Conservation (phyloP, 345 rosid genomes). For the Jatropha curcas region DNA sequence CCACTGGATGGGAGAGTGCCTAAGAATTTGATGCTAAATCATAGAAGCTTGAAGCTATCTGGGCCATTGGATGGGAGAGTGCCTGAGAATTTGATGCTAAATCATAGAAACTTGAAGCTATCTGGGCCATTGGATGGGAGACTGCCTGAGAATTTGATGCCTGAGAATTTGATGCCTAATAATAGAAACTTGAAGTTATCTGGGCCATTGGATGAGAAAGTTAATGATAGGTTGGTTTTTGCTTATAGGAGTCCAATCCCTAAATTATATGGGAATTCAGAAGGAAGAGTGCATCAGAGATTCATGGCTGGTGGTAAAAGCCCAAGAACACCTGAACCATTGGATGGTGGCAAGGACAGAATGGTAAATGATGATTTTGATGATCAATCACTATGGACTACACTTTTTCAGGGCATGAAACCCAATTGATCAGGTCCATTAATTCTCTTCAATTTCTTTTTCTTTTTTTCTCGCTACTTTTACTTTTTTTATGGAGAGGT, state of each 20-base stretch:
- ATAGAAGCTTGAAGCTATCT: conserved; percentile 49
- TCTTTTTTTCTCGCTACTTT: too few relatives aligned
- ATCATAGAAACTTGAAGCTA: conserved; percentile 39
- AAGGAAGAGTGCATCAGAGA: conserved; percentile 27
- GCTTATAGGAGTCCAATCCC: conserved; percentile 53
- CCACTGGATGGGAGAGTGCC: conserved; percentile 49
- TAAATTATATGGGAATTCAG: conserved; percentile 37
- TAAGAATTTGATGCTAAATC: conserved; percentile 29
- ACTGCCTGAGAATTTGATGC: conserved; percentile 19
- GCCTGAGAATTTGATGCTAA: conserved; percentile 34
- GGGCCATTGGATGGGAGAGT: conserved; percentile 57
- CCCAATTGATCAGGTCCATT: conserved; percentile 53
- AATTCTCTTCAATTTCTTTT: neutral
- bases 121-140: conserved; percentile 73
- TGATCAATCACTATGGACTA: conserved; percentile 56
- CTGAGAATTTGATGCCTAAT: neutral
- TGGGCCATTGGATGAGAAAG: conserved; percentile 61
- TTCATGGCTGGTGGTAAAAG: conserved; percentile 31
- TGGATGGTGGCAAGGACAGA: conserved; percentile 34
- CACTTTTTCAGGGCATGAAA: conserved; percentile 69
- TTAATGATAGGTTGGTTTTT: conserved; percentile 50
- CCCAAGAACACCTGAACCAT: conserved; percentile 49
- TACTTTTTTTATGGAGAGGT: neutral
- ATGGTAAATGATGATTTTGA: conserved; percentile 24
- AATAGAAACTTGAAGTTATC: conserved; percentile 48